Base-by-base conservation (phyloP, 2,329 filamentous ascomycete genomes). In the Sarocladiaceae sp. region DNA sequence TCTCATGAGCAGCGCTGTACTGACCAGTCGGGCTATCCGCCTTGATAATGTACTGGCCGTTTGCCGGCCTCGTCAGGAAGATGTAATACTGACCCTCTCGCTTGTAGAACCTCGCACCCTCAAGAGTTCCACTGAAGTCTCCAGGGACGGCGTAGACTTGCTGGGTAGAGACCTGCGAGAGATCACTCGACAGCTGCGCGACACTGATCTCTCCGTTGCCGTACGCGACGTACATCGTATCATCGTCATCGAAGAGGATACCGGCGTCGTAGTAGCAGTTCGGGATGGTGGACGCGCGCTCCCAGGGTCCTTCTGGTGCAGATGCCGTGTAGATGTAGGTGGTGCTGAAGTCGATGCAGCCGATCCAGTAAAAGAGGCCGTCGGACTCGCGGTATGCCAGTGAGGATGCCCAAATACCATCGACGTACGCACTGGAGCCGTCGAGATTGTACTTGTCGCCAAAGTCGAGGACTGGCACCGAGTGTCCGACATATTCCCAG, bases 201-300 rank as follows among this genome's bases (percentile, higher is more conserved):
- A 80, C 65, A 20, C 51, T 61, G 47, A 80, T 67, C 2, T 69
- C 59, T 0, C 59, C 68, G 45, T 63, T 68, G 13, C 74, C 75
- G 51, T 77, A 76, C 0, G 66, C 72, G 1, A 79, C 67, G 43
- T 78, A 80, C 64, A 78, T 73, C 1, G 66, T 72, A 48, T 78
- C 75, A 37, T 78, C 66, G 33, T 75, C 70, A 43, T 79, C 76
- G 34, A 80, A 65, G 13, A 79, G 58, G 1, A 80, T 54, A 0
- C 76, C 73, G 21, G 62, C 66, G 55, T 80, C 75, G 50, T 80
- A 80, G 51, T 74, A 77, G 57, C 74, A 79, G 7, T 32, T 19
- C 12, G 18, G 7, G 12, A 47, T 10, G 2, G 54, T 63, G n/a
- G 56, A 58, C 34, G 52, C 48, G 35, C 64, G 57, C n/a, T 47